Percentiles rank a stretch among this genome's conserved stretches.
phyloP scores from a whole-genome alignment of 805 yeast genomes.

The Cyberlindnera saturnus region DNA sequence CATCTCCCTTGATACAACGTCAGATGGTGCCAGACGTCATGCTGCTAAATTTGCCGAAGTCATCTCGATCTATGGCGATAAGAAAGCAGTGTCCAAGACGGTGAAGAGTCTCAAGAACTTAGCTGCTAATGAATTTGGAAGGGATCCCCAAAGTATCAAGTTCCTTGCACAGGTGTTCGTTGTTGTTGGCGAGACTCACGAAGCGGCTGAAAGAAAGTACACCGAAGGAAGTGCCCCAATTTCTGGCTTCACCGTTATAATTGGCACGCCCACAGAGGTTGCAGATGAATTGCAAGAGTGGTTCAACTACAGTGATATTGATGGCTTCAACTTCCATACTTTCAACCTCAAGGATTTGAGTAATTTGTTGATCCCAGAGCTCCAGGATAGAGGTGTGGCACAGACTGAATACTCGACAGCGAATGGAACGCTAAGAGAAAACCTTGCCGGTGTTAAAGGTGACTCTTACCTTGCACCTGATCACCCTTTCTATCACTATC shows the following conservation, averaged over 20 bases:
- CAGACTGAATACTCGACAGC: conserved; percentile 13
- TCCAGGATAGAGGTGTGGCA: conserved; percentile 29
- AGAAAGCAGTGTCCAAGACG: conserved; percentile 12
- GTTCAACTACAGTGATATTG: conserved; percentile 34
- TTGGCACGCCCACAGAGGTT: conserved; percentile 29
- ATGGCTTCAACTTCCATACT: conserved; percentile 38
- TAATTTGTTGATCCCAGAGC: conserved; percentile 31
- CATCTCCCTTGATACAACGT: conserved; percentile 36
- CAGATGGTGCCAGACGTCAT: conserved; percentile 29
- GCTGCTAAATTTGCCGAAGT: conserved; percentile 39
- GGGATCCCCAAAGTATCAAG: conserved; percentile 30
- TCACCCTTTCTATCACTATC: neutral
- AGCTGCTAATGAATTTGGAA: conserved; percentile 25
- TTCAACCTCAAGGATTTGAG: conserved; percentile 33
- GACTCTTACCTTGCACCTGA: conserved; percentile 1
- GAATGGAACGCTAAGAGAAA: neutral
- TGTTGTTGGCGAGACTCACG: conserved; percentile 32
- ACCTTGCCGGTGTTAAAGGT: neutral
- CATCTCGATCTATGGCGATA: conserved; percentile 29
- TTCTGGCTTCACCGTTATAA: conserved; percentile 21
- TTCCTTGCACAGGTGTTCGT: conserved; percentile 30
- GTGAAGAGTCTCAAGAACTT: conserved; percentile 26
- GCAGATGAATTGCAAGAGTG: conserved; percentile 32
- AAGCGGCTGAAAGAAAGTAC: conserved; percentile 31
- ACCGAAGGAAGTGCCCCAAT: conserved; percentile 22